Conservation (phyloP, 805 yeast genomes). For the Sugiyamaella smithiae region DNA sequence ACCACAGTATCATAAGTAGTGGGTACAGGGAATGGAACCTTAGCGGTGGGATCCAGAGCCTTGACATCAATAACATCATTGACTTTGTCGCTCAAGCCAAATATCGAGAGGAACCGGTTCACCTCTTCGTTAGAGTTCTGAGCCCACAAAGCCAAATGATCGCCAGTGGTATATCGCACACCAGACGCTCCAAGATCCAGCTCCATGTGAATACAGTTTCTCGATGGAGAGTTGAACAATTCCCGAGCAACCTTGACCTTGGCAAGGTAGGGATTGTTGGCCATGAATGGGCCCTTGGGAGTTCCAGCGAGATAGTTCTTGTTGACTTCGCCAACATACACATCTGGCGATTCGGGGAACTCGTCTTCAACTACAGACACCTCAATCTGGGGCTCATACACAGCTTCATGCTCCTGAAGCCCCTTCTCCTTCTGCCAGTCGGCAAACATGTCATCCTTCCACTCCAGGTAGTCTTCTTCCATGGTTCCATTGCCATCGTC, state of each 20-base stretch:
- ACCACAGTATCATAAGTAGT: conserved; percentile 85
- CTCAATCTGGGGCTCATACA: conserved; percentile 65
- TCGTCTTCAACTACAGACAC: conserved; percentile 28
- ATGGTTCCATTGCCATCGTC: conserved; percentile 94
- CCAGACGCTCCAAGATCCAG: conserved; percentile 74
- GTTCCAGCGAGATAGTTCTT: conserved; percentile 45
- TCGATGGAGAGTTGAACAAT: conserved; percentile 57
- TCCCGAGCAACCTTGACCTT: conserved; percentile 61
- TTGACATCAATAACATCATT: conserved; percentile 60
- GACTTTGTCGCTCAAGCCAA: conserved; percentile 54
- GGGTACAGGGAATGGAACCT: conserved; percentile 48
- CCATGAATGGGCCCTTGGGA: conserved; percentile 68
- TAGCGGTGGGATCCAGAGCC: conserved; percentile 56
- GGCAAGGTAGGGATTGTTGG: conserved; percentile 79
- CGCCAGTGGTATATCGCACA: conserved; percentile 89
- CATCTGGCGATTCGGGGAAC: conserved; percentile 41
- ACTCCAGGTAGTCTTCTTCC: conserved; percentile 90
- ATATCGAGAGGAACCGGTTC: conserved; percentile 57
- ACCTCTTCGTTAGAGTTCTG: conserved; percentile 79
- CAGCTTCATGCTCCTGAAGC: conserved; percentile 75
- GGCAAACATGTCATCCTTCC: conserved; percentile 82
- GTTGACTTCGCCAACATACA: conserved; percentile 82
- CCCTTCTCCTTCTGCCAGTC: conserved; percentile 59
- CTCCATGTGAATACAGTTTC: conserved; percentile 89
- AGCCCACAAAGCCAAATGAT: conserved; percentile 93